These are phyloP conservation scores for Rhodotorula paludigena DNA, from an alignment of 768 basidiomycete genomes.

Conservation along the genomic window DNA sequence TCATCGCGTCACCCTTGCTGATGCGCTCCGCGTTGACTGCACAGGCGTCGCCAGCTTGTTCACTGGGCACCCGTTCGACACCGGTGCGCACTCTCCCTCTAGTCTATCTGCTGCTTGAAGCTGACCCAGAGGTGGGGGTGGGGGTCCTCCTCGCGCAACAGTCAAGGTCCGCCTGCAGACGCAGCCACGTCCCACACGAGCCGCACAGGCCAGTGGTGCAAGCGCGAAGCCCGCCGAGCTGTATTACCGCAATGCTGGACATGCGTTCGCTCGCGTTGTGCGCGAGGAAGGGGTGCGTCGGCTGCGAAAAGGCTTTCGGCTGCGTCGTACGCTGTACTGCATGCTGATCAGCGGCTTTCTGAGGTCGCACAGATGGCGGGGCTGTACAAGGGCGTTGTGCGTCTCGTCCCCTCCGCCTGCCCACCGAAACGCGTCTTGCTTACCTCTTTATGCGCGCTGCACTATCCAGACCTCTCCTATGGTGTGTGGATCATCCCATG, in stretches of 20 bases:
- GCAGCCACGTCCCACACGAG: constrained; percentile 48
- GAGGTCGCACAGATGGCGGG: constrained; percentile 47
- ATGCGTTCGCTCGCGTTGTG: constrained; percentile 64
- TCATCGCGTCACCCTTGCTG: not conserved
- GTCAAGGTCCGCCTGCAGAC: constrained; percentile 78
- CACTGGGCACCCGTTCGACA: constrained; percentile 75
- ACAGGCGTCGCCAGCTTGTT: constrained; percentile 61
- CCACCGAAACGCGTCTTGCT: not conserved
- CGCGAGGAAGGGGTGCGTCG: constrained; percentile 60
- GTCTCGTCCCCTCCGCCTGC: not conserved
- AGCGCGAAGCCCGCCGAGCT: not conserved
- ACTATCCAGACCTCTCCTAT: constrained; percentile 67
- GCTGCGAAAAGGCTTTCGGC: not conserved
- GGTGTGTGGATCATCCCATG: too few relatives aligned
- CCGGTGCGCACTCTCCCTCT: constrained; percentile 48
- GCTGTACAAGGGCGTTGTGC: constrained; percentile 64
- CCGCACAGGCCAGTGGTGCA: not conserved
- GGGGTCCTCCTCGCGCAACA: constrained; percentile 39
- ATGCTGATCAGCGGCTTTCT: too few relatives aligned
- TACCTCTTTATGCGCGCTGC: not conserved
- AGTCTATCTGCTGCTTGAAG: not conserved
- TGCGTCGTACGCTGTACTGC: not conserved
- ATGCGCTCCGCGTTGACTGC: not conserved
- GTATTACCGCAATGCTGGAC: constrained; percentile 57
- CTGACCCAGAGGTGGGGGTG: not conserved